Evolutionary conservation across 1,284 basidiomycete genomes (phyloP), one percentile per base, ranked within the genome.

Genomic region (Papiliotrema flavescens): DNA sequence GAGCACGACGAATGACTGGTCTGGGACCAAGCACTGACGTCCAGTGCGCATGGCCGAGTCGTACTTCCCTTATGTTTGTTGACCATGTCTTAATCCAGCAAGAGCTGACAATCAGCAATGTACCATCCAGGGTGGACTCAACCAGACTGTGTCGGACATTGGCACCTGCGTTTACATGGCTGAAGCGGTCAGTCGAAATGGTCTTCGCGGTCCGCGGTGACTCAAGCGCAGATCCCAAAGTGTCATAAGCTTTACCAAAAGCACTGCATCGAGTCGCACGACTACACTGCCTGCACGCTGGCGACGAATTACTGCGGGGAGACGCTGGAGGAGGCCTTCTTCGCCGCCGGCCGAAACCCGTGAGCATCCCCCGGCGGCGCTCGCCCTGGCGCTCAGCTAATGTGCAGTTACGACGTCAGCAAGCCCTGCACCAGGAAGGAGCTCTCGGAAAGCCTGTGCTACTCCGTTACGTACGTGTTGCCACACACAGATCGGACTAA

Each of bases 211-310:
- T 32, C 6, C 11, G 28, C 28, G 11, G 1, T 15, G 4, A 22
- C 26, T 36, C 40, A 55, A 5, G 37, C 44, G 40, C 35, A 70
- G 68, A 53, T 71, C 1, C 75, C 75, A 13, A 66, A 67, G 48
- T 76, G 75, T 55, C 55, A 63, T 53, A 70, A 70, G 53, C 54
- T 71, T 40, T 42, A 66, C 15, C 37, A 61, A 36, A 60, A 63
- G 47, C 57, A 62, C 15, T 76, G 75, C 52, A 53, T 75, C 36
- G 65, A 70, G 26, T 62, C 69, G 13, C 64, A 68, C 59, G 85
- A 88, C 70, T 72, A 77, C 28, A 83, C 86, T 19, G 75, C 81
- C 51, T 88, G 87, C 63, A 71, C 74, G 34, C 83, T 84, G 11
- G 83, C 85, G 1, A 76, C 83, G 26, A 68, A 67, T n/a, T 87